A percentile compares a stretch with the other conserved stretches of the same genome.
These are phyloP conservation scores for Lactarius deliciosus DNA, from an alignment of 768 basidiomycete species.

Conservation along the genomic window DNA sequence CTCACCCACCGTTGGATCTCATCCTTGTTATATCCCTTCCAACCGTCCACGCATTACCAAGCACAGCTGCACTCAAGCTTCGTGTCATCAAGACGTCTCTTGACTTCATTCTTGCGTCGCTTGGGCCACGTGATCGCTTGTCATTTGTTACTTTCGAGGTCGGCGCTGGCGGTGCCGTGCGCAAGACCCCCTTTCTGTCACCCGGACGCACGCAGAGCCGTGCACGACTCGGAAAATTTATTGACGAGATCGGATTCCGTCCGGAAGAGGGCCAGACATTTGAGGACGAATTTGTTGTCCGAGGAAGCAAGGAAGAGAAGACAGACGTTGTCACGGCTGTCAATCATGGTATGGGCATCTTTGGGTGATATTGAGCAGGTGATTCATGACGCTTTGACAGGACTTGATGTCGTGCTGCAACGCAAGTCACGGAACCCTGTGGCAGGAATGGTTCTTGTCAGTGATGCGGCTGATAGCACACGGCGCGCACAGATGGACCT, in stretches of 20 bases:
- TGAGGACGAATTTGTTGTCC: slow-evolving; percentile 59
- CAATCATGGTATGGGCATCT: slow-evolving; percentile 69
- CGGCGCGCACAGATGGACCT: slow-evolving; percentile 97
- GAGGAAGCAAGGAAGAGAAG: slow-evolving; percentile 85
- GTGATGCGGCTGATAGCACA: slow-evolving; percentile 89
- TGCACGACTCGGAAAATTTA: slow-evolving; percentile 68
- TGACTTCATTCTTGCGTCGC: slow-evolving; percentile 77
- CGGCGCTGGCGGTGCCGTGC: slow-evolving; percentile 74
- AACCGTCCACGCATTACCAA: slow-evolving; percentile 63
- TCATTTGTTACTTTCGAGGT: slow-evolving; percentile 93
- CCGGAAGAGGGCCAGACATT: slow-evolving; percentile 35
- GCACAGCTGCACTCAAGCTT: slow-evolving; percentile 81
- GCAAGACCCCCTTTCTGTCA: slow-evolving; percentile 92
- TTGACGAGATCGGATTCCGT: slow-evolving; percentile 62
- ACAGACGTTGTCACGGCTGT: slow-evolving; percentile 98
- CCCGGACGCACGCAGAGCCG: slow-evolving; percentile 68
- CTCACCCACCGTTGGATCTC: slow-evolving; percentile 87
- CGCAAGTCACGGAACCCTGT: slow-evolving; percentile 89
- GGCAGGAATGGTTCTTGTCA: slow-evolving; percentile 89
- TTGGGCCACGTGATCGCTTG: slow-evolving; percentile 77
- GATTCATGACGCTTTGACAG: slow-evolving; percentile 1
- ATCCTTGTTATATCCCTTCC: slow-evolving; percentile 91
- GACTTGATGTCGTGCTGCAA: slow-evolving; percentile 87
- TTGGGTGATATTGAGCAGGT: background rate
- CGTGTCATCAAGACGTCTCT: slow-evolving; percentile 87